Percentiles rank a stretch among this genome's conserved stretches.
Conservation (phyloP, 371 early-diverging fungal genomes). For the Rhizopus delemar region DNA sequence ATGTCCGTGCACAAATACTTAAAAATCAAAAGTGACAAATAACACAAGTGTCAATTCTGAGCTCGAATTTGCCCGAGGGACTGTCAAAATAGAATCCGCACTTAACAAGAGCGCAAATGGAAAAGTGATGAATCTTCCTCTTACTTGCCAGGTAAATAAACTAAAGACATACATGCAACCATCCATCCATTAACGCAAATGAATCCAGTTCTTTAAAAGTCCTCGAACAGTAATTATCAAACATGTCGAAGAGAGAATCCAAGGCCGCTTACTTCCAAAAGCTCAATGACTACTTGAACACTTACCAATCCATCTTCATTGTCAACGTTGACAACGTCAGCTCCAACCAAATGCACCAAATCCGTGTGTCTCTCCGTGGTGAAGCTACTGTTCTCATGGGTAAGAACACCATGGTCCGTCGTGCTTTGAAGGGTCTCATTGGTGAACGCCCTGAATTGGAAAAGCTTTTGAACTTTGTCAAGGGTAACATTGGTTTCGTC, state of each 20-base stretch:
- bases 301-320: constrained; percentile 92
- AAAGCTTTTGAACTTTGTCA: constrained; percentile 81
- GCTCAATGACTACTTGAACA: constrained; percentile 74
- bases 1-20: too few species aligned
- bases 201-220: constrained; percentile 44
- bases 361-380: constrained; percentile 93
- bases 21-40: too few species aligned
- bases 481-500: constrained; percentile 98
- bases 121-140: constrained; percentile 18
- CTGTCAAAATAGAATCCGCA: neutral
- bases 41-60: too few species aligned
- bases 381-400: constrained; percentile 97
- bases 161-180: constrained; percentile 8
- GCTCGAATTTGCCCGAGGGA: too few species aligned
- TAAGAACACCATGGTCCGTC: constrained; percentile 99
- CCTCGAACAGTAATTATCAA: constrained; percentile 52
- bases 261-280: constrained; percentile 54
- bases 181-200: constrained; percentile 17
- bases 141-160: constrained; percentile 26
- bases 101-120: neutral
- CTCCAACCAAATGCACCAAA: constrained; percentile 99
- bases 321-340: constrained; percentile 99
- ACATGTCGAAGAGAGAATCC: constrained; percentile 61
- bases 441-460: constrained; percentile 87
- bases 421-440: constrained; percentile 85